Base-by-base conservation (phyloP, 331 rosid genomes). In the Acacia pycnantha region DNA sequence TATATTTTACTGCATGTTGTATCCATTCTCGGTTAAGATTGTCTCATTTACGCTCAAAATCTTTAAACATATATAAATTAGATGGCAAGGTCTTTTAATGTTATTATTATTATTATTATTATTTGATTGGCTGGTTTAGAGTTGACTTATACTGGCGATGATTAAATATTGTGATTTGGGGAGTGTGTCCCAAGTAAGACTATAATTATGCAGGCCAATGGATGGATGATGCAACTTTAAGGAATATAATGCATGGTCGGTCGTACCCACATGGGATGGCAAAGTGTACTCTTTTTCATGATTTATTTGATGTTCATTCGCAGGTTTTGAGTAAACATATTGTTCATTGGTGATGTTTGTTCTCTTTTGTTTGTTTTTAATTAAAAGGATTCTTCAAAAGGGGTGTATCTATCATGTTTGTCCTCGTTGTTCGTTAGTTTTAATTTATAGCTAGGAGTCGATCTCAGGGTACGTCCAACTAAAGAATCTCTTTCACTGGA, bases 141-240 rank as follows among this genome's bases (percentile, higher is more conserved):
- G 50, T 68, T 68, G 73, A 21, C 50, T 68, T 40, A 27, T 27
- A 6, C 1, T 24, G 22, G 16, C n/a, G n/a, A 22, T 43, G 33
- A 59, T 59, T 24, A 24, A 37, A 37, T 6, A 70, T n/a, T 68
- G 19, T 22, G 22, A 43, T 24, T 70, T 13, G 53, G 18, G 50
- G 11, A 68, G 74, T 77, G 62, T 19, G 29, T 48, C 70, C 62
- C 16, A 77, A 77, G 79, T 35, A 48, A 77, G 61, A 73, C 19
- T 48, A 37, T 82, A 68, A 74, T 75, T 40, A 68, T 46, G 77
- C 26, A 18, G 61, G 24, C 24, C 48, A 74, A 50, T 53, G 27
- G 14, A 12, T 74, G 83, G 66, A 19, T 7, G 14, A 58, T 67
- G 73, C 74, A 79, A 75, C 40, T 69, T 84, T 62, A 35, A 68